A percentile compares a stretch with the other conserved stretches of the same genome.
phyloP scores from a whole-genome alignment of 768 basidiomycete genomes.

The Cystobasidium tubakii region DNA sequence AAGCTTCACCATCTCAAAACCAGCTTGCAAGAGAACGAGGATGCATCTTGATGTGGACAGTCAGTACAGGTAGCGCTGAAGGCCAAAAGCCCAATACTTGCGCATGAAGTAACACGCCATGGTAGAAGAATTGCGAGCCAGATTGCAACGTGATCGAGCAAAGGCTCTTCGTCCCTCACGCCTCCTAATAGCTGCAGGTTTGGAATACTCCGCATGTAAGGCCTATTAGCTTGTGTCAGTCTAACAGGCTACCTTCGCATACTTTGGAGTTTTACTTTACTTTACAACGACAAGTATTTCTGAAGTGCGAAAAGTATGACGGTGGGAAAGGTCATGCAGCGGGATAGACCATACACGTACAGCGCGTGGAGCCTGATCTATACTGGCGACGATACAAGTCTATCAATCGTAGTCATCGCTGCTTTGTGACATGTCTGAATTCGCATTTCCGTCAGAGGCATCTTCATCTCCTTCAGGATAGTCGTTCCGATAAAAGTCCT shows the following conservation, averaged over 20 bases:
- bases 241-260: no score
- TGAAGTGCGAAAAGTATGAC: not conserved
- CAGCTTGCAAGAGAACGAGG: no score
- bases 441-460: not conserved
- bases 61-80: not conserved
- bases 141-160: not conserved
- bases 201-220: no score
- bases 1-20: not conserved
- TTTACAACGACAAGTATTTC: not conserved
- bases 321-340: no score
- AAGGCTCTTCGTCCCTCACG: no score
- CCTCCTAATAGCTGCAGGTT: no score
- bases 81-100: not conserved
- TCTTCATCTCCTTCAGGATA: slow-evolving; percentile 42
- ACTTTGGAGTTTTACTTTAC: no score
- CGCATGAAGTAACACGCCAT: not conserved
- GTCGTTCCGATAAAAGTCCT: slow-evolving; percentile 45
- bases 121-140: not conserved
- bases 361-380: no score
- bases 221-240: no score
- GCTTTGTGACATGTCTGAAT: slow-evolving; percentile 6
- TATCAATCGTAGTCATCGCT: slow-evolving; percentile 26
- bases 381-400: no score
- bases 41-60: not conserved
- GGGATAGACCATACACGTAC: no score